Evolutionary conservation across 768 basidiomycete species (phyloP).

Genomic region (Phylloporus sp.): DNA sequence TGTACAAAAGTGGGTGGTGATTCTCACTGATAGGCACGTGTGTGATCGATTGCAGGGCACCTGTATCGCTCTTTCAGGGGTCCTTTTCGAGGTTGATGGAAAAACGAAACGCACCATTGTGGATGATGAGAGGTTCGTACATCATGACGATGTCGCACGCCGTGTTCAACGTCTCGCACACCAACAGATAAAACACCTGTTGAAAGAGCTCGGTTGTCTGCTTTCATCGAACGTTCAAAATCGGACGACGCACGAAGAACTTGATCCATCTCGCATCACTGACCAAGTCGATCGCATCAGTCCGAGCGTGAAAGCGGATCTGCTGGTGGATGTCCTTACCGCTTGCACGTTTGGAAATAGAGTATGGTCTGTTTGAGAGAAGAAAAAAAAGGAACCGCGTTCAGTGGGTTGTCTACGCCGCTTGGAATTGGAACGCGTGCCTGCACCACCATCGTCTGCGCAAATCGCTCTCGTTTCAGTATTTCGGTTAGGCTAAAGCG

Average conservation of each 20-base stretch:
- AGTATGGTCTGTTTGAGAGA: slow-evolving; percentile 35
- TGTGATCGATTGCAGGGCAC: slow-evolving; percentile 1
- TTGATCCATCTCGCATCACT: slow-evolving; percentile 47
- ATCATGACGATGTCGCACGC: slow-evolving; percentile 41
- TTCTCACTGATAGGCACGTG: slow-evolving; percentile 1
- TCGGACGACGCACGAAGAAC: slow-evolving; percentile 33
- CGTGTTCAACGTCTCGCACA: slow-evolving; percentile 46
- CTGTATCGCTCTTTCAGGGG: no score
- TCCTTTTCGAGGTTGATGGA: background rate
- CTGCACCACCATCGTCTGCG: slow-evolving; percentile 9
- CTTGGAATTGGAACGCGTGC: background rate
- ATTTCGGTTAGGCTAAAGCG: background rate
- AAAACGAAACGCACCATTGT: slow-evolving; percentile 37
- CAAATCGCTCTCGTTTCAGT: slow-evolving; percentile 1
- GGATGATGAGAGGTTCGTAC: slow-evolving; percentile 42
- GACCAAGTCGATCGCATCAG: no score
- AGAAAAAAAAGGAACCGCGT: no score
- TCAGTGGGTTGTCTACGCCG: background rate
- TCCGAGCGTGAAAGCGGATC: background rate
- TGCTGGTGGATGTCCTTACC: slow-evolving; percentile 20
- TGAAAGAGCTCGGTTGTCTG: background rate
- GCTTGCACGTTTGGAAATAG: slow-evolving; percentile 41
- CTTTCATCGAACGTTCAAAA: background rate
- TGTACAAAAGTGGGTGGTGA: background rate
- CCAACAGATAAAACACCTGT: slow-evolving; percentile 39